A percentile compares a stretch with the other conserved stretches of the same genome.
Evolutionary conservation across 78 protist species (phyloP).

Genomic region (Dictyostelium capitatum): DNA sequence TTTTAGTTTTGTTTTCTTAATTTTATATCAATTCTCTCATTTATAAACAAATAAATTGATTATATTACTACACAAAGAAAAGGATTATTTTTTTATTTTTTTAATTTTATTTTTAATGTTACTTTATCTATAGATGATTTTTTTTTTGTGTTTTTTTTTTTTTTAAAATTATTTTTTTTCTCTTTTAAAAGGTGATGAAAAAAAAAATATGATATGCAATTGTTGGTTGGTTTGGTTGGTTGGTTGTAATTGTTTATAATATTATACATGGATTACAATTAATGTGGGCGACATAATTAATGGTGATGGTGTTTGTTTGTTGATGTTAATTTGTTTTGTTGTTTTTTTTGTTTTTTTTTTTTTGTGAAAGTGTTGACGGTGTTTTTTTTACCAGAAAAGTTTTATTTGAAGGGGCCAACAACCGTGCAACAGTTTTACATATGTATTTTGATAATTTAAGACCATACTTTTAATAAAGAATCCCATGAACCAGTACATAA

Average conservation of each 20-base stretch:
- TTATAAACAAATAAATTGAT: no score
- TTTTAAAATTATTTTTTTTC: neutral
- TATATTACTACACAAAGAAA: neutral
- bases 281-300: slow-evolving; percentile 13
- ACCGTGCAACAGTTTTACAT: neutral
- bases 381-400: no score
- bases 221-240: neutral
- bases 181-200: neutral
- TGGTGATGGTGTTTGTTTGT: neutral
- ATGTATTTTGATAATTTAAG: neutral
- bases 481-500: slow-evolving; percentile 99
- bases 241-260: slow-evolving; percentile 29
- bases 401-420: no score
- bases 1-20: no score
- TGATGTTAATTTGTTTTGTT: neutral
- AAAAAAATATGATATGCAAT: neutral
- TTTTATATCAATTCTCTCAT: no score
- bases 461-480: slow-evolving; percentile 77
- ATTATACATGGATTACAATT: slow-evolving; percentile 22
- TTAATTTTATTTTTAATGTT: no score
- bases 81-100: no score
- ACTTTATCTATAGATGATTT: neutral
- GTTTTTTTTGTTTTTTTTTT: neutral
- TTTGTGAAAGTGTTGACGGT: neutral
- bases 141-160: neutral